Base-by-base conservation (phyloP, 176 grass and related monocot genomes). In the Poa pratensis region DNA sequence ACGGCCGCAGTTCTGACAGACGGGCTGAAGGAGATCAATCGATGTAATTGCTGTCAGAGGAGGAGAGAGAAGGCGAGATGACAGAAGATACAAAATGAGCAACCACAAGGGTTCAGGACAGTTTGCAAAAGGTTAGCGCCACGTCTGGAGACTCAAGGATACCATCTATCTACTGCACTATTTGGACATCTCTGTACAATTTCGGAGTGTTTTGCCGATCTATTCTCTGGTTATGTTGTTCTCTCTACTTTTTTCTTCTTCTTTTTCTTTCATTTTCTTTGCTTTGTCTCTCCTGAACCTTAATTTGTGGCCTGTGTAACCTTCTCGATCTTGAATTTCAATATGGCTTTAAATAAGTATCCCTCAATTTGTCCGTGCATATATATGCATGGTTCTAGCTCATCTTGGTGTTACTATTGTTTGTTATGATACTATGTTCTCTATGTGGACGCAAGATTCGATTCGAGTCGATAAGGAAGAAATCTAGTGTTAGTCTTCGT, bases 71-170 rank as follows among this genome's bases (percentile, higher is more conserved):
- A 76, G 73, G 61, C 79, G 16, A 89, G 24, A 87, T 91, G 32
- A 87, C 81, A 75, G 17, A 82, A 71, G 76, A 81, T 85, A 62
- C 76, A 87, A 69, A 80, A 76, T 79, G 64, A 43, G 81, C 65
- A 57, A 15, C 75, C 79, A 64, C 71, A 80, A 77, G 66, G 85
- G 54, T 87, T 85, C 68, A 57, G 22, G 62, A 79, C 49, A 81
- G 61, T 17, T 75, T 73, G 87, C 94, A 53, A 90, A 97, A 97
- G 94, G 94, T 97, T 94, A 97, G 92, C 88, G 76, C 69, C 63
- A 87, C 23, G 61, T 51, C 83, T 43, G 82, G 50, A 87, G 23
- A 83, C 34, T 80, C 79, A 71, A 75, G 72, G 40, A 80, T 85
- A 67, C 69, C 54, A 75, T 87, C 67, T 89, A 86, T 86, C 83